phyloP scores from a whole-genome alignment of 169 alveolate genomes.

The Pseudocohnilembus persalinus region DNA sequence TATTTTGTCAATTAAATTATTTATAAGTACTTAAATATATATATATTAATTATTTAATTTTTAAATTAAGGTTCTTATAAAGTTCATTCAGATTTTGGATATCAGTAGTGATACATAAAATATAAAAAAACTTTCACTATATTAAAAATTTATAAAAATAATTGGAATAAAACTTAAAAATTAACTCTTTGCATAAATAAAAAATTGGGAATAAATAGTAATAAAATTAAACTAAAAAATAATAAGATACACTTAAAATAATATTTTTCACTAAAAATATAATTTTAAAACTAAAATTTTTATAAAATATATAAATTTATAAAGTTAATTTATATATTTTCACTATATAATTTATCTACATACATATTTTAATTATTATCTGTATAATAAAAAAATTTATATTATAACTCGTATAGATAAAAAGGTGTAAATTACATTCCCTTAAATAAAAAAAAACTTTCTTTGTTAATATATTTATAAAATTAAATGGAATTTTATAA shows the following conservation, averaged over 20 bases:
- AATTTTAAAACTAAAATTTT: too few relatives aligned
- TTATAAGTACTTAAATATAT: not conserved
- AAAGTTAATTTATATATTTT: too few relatives aligned
- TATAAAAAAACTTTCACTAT: too few relatives aligned
- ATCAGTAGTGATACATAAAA: constrained; percentile 48
- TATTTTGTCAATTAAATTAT: not conserved
- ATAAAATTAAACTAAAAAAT: not conserved
- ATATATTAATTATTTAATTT: not conserved
- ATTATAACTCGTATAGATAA: too few relatives aligned
- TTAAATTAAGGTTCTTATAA: constrained; percentile 71
- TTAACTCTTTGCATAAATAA: not conserved
- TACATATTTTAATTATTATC: too few relatives aligned
- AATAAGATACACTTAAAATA: not conserved
- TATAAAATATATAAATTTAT: too few relatives aligned
- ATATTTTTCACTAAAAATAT: not conserved
- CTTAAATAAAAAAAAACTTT: too few relatives aligned
- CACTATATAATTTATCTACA: too few relatives aligned
- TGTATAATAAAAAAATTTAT: too few relatives aligned
- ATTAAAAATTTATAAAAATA: not conserved
- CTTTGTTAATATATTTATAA: too few relatives aligned
- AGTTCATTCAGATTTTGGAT: constrained; percentile 75
- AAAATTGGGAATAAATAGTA: not conserved
- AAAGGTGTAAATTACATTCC: too few relatives aligned
- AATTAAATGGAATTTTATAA: too few relatives aligned
- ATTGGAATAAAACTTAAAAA: not conserved